phyloP scores from a whole-genome alignment of 768 basidiomycete species.

The Leccinum longicurvipes region DNA sequence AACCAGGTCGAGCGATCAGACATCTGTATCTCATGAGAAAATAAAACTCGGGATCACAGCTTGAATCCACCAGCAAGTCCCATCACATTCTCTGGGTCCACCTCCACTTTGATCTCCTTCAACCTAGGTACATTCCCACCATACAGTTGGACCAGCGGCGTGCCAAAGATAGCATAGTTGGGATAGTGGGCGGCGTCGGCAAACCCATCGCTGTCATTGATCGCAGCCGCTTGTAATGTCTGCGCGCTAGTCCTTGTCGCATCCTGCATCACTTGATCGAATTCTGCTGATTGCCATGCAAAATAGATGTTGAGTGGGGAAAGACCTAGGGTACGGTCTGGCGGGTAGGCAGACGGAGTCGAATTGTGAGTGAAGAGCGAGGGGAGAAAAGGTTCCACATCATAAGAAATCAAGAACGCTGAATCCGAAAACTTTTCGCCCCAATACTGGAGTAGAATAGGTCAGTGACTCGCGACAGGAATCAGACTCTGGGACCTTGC shows the following conservation, averaged over 20 bases:
- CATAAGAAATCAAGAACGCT: slow-evolving; percentile 1
- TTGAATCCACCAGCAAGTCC: slow-evolving; percentile 60
- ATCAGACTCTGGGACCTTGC: background rate
- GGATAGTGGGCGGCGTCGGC: slow-evolving; percentile 41
- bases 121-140: slow-evolving; percentile 40
- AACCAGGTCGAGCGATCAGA: no score
- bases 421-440: background rate
- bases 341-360: slow-evolving; percentile 43
- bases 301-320: slow-evolving; percentile 48
- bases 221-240: slow-evolving; percentile 36
- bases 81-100: slow-evolving; percentile 59
- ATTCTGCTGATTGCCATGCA: background rate
- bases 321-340: slow-evolving; percentile 32
- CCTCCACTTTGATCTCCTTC: slow-evolving; percentile 35
- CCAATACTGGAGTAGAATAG: slow-evolving; percentile 11
- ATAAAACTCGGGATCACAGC: slow-evolving; percentile 15
- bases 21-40: background rate
- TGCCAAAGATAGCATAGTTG: slow-evolving; percentile 55
- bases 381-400: slow-evolving; percentile 51
- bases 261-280: slow-evolving; percentile 26
- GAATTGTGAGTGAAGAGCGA: slow-evolving; percentile 36
- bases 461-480: background rate
- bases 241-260: slow-evolving; percentile 37
- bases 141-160: slow-evolving; percentile 46
- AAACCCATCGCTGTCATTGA: slow-evolving; percentile 33